Base-by-base conservation (phyloP, 176 grass and related monocot genomes). In the barley (Hordeum vulgare) region DNA sequence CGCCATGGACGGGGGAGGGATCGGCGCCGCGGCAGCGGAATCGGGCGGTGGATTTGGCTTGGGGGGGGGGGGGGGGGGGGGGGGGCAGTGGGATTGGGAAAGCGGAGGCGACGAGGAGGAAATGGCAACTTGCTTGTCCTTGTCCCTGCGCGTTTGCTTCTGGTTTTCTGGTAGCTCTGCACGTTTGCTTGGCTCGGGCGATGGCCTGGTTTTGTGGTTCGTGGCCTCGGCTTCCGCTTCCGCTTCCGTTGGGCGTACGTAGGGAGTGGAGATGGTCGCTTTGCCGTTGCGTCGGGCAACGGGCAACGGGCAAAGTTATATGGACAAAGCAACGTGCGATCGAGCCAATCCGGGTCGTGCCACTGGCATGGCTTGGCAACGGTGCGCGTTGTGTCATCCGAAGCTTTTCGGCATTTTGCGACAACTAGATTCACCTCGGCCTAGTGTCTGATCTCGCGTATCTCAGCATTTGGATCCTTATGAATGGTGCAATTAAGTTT, bases 101-200 rank as follows among this genome's bases (percentile, higher is more conserved):
- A 85, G 83, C 83, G 54, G 54, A 71, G 71, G 51, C 77, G 77
- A 63, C 63, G 77, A 81, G 76, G 77, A 41, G 40, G 31, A 57
- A 49, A 77, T 61, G 51, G 23, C 18, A 62, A 49, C 51, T 54
- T 54, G 18, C 57, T 54, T 37, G 53, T 61, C 56, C 66, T 62
- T 71, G 63, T 29, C 63, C 15, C 39, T n/a, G 24, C 44, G 77
- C 7, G 76, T 54, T 34, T 23, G 8, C 12, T 27, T 25, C 33
- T n/a, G 25, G 31, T 40, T 77, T 64, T 36, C 39, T 56, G 27
- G 40, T 6, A 44, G 84, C 24, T 61, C 71, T 31, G 28, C 17
- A 47, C 40, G 49, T 24, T 7, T 18, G 28, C 12, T 24, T 7
- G 12, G 28, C 12, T 71, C 17, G 11, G 12, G 1, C 6, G n/a